Base-by-base conservation (phyloP, 257 asterid genomes). In the Anisodus tanguticus region DNA sequence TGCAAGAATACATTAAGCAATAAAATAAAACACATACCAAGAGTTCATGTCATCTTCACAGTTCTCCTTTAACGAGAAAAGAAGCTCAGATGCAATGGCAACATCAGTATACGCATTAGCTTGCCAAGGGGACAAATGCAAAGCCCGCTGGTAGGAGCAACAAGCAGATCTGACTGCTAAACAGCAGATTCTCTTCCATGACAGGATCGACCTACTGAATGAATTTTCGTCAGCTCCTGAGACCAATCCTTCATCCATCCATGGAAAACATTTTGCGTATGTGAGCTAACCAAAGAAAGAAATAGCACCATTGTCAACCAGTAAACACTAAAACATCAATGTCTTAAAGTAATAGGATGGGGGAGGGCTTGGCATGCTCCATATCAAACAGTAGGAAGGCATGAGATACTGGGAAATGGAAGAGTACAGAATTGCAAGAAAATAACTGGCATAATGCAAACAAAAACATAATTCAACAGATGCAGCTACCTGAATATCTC, bases 61-160 rank as follows among this genome's bases (percentile, higher is more conserved):
- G 86, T 85, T 88, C 90, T 93, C 97, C 88, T 90, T 83, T 77
- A 92, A 87, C 70, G 90, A 89, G 87, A 69, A 89, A 87, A 89
- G 81, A 82, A 93, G 91, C 89, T 92, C 91, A 80, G 93, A 88
- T 39, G 99, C 95, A 84, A 93, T 87, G 81, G 97, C 97, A 87
- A 92, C 88, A 89, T 97, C 99, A 79, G 88, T 85, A 85, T 97
- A 97, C 79, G 87, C 58, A 89, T 94, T 92, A 83, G 98, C 95
- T 88, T 90, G 94, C 98, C 99, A 97, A 80, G 99, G 99, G 49
- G 94, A 87, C 89, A 97, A 89, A 85, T 92, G 98, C 86, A 94
- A 87, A 87, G 99, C 98, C 88, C 97, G 94, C 87, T 97, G 99
- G 88, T 93, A 97, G 62, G 97, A 93, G 86, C 91, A 88, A 82